phyloP scores from a whole-genome alignment of 495 filamentous ascomycete genomes.

The Aspergillus panamensis region DNA sequence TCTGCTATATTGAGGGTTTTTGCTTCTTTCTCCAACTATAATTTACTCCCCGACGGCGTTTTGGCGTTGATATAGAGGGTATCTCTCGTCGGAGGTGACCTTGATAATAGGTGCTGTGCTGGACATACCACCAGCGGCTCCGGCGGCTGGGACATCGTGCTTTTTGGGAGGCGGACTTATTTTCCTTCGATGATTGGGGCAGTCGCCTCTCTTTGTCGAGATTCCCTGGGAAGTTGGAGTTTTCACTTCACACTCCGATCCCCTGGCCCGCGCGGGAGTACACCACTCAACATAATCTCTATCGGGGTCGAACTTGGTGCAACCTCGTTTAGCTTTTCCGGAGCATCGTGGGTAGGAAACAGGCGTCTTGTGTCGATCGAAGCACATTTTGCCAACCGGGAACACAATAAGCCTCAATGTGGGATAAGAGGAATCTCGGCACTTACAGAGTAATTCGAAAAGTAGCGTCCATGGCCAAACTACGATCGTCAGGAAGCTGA shows the following conservation, averaged over 20 bases:
- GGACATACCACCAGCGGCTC: not conserved
- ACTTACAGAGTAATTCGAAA: too few species aligned
- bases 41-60: not conserved
- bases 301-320: not conserved
- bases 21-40: too few species aligned
- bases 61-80: not conserved
- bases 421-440: too few species aligned
- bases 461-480: too few species aligned
- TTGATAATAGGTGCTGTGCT: not conserved
- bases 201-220: not conserved
- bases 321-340: not conserved
- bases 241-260: not conserved
- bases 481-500: too few species aligned
- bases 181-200: not conserved
- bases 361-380: not conserved
- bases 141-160: not conserved
- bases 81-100: not conserved
- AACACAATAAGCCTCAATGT: too few species aligned
- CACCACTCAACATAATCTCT: not conserved
- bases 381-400: not conserved
- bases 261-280: too few species aligned
- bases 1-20: too few species aligned
- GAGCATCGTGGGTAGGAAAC: not conserved
- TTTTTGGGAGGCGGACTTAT: not conserved
- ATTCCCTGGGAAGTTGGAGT: not conserved